Percentiles rank a stretch among this genome's conserved stretches.
These are phyloP conservation scores for Cairneyella variabilis DNA, from an alignment of 495 filamentous ascomycete genomes.

Conservation along the genomic window DNA sequence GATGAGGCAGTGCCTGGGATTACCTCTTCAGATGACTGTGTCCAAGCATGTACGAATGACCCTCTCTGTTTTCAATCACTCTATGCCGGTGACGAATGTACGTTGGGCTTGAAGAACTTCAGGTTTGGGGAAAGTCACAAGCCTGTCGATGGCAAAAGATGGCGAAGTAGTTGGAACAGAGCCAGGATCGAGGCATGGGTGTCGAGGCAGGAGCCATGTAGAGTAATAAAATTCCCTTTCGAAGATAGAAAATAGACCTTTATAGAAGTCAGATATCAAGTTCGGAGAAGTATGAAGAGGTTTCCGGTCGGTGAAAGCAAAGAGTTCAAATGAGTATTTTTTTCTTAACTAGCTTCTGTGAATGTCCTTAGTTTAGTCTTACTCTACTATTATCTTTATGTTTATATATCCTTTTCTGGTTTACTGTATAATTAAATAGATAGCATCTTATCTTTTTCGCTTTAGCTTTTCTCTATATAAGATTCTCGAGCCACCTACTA, in stretches of 20 bases:
- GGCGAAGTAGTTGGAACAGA: constrained; percentile 5
- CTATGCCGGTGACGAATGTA: constrained; percentile 4
- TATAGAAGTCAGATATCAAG: too few relatives aligned
- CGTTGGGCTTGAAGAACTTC: background rate
- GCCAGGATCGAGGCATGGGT: constrained; percentile 6
- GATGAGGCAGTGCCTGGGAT: background rate
- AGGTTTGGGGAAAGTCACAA: background rate
- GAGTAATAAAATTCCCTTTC: constrained; percentile 3
- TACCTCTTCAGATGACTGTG: constrained; percentile 5
- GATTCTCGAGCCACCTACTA: too few relatives aligned
- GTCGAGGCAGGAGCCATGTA: background rate
- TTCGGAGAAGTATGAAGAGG: too few relatives aligned
- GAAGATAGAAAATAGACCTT: background rate
- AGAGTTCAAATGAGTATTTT: too few relatives aligned
- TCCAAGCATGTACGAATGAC: constrained; percentile 1
- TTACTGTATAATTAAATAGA: too few relatives aligned
- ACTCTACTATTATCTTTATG: too few relatives aligned
- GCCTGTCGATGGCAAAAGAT: constrained; percentile 1
- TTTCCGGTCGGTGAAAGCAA: too few relatives aligned
- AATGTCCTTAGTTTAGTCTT: too few relatives aligned
- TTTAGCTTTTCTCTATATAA: too few relatives aligned
- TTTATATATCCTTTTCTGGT: too few relatives aligned
- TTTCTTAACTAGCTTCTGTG: too few relatives aligned
- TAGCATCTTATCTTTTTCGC: too few relatives aligned
- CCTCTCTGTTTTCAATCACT: constrained; percentile 2